Evolutionary conservation across 2,329 filamentous ascomycete species (phyloP), one percentile per base, ranked within the genome.

Genomic region (Talaromyces sp.): DNA sequence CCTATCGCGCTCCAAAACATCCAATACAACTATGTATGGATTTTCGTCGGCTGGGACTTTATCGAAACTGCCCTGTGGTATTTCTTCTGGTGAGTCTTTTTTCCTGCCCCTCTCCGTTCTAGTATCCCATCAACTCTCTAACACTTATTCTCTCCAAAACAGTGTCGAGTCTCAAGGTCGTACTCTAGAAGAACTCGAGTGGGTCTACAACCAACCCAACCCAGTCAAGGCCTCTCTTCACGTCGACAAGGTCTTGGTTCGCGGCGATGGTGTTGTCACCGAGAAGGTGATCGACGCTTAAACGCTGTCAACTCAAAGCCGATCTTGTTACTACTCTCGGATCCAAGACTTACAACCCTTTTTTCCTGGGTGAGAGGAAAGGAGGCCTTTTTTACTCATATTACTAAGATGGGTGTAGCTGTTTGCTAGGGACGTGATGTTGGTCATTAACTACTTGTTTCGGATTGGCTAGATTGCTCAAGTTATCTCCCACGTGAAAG

Each of bases 221-320:
- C 65, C 65, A 5, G 82, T 84, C 73, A 81, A 82, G 72, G 82
- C 82, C 11, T 84, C 82, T 4, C 75, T 79, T 65, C 76, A 75
- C 60, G 76, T 83, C 68, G 79, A 83, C 69, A 82, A 82, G 75
- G 75, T 84, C 61, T 75, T 84, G 51, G 70, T 84, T 17, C 77
- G 79, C 68, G 72, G 75, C 15, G 80, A 83, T 61, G 82, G 82
- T 38, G 78, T 74, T 19, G 80, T 83, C 11, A 76, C 77, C 8
- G 81, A 82, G 73, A 83, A 83, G 69, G 74, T 83, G n/a, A 73
- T 76, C 1, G 71, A 68, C 13, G 68, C 31, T 22, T 63, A 54
- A 45, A 56, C 13, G n/a, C 43, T 38, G 43, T 22, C 51, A 22
- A 36, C 6, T 19, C 10, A 22, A 22, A 19, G n/a, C 31, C 31